A percentile compares a stretch with the other conserved stretches of the same genome.
phyloP scores from a whole-genome alignment of 2,329 filamentous ascomycete genomes.

The Neophaeococcomyces mojaviensis region DNA sequence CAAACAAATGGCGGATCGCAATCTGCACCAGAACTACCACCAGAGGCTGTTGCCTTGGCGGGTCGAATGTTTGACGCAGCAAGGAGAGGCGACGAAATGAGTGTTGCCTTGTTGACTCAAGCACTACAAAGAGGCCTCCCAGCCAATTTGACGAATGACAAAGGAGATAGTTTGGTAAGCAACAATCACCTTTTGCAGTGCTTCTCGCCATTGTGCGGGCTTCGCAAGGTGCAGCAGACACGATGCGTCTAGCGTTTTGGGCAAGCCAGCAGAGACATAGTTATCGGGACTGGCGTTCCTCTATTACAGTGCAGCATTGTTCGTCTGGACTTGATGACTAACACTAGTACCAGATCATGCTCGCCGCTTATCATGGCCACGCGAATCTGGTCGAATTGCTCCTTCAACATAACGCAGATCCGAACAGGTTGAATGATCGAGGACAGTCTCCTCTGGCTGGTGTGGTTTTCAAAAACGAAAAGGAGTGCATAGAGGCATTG shows the following conservation, averaged over 20 bases:
- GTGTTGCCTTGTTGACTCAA: conserved; percentile 49
- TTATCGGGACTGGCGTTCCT: not conserved
- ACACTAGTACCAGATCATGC: conserved; percentile 51
- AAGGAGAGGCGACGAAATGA: conserved; percentile 44
- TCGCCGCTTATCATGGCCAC: conserved; percentile 64
- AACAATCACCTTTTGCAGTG: too few species aligned
- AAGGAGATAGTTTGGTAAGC: conserved; percentile 61
- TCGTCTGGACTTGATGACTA: not conserved
- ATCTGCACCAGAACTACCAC: conserved; percentile 40
- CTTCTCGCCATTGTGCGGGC: too few species aligned
- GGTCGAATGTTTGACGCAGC: conserved; percentile 61
- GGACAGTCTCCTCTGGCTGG: conserved; percentile 64
- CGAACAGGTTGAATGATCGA: conserved; percentile 60
- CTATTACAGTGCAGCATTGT: not conserved
- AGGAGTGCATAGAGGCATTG: conserved; percentile 53
- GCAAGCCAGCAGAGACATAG: not conserved
- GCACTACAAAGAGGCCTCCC: conserved; percentile 60
- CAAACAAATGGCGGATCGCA: not conserved
- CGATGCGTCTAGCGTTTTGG: too few species aligned
- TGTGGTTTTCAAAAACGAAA: conserved; percentile 65
- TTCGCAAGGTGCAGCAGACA: too few species aligned
- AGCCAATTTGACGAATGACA: conserved; percentile 63
- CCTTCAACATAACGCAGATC: conserved; percentile 56
- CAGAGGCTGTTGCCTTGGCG: conserved; percentile 60
- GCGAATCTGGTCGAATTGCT: conserved; percentile 53